Base-by-base conservation (phyloP, 2,329 filamentous ascomycete genomes). In the Ustilaginoidea virens region DNA sequence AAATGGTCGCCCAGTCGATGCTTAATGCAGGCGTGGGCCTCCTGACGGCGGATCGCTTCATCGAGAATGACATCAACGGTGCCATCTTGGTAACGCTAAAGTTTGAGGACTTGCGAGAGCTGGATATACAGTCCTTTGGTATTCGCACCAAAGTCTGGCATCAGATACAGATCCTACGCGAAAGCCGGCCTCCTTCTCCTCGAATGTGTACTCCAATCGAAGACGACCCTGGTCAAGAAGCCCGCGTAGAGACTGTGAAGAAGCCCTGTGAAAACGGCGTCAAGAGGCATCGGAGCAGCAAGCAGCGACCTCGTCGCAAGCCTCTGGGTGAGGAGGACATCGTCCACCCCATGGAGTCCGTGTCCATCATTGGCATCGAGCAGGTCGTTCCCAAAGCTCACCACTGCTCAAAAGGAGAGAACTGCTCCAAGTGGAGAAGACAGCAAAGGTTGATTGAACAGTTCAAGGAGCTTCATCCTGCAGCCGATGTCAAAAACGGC, bases 301-400 rank as follows among this genome's bases (percentile, higher is more conserved):
- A 47, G 37, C 47, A 51, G 24, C 51, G 51, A 25, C 47, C 49
- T 23, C 53, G 49, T 33, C 53, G 51, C 38, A 55, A 52, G 33
- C 42, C 48, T 6, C 51, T 58, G 9, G 50, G 56, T 27, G 69
- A 58, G 29, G 69, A 74, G 37, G 78, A 86, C 41, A 56, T 70
- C 26, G 77, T 90, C 47, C 76, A 76, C 2, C 82, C 82, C 2
- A 68, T 75, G 33, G 81, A 92, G 49, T 87, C 82, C 1, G 76
- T 90, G 4, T 92, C 83, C 1, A 92, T 92, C 41, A 83, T 93
- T 19, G 85, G 80, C 17, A 92, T 92, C 37, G 85, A 93, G 55
- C 82, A 92, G 51, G 60, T 90, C 30, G 66, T 92, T 31, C 85
- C 85, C 5, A 86, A 82, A 55, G 71, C 77, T 11, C 86, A 93